Evolutionary conservation across 2,329 filamentous ascomycete genomes (phyloP).

Genomic region (Trichothecium sympodiale): DNA sequence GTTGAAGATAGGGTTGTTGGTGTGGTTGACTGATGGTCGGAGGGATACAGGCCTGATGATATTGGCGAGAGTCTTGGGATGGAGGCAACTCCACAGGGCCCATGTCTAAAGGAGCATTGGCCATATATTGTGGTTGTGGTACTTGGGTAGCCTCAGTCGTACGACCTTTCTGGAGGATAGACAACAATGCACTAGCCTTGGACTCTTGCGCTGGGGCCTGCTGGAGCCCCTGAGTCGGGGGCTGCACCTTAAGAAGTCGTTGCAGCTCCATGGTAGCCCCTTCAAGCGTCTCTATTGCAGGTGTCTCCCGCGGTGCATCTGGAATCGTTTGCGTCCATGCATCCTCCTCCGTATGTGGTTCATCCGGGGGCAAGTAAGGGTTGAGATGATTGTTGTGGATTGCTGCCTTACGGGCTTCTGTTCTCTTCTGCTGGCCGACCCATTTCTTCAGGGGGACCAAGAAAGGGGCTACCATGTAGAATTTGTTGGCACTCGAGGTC

Average conservation of each 20-base stretch:
- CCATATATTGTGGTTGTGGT: slow-evolving; percentile 16
- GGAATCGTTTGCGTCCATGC: slow-evolving; percentile 28
- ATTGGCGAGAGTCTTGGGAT: slow-evolving; percentile 47
- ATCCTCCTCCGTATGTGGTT: slow-evolving; percentile 53
- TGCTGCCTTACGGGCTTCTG: slow-evolving; percentile 39
- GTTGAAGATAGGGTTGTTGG: slow-evolving; percentile 17
- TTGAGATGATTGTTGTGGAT: slow-evolving; percentile 29
- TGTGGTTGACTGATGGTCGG: slow-evolving; percentile 17
- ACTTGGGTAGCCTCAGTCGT: slow-evolving; percentile 2
- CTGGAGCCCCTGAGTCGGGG: slow-evolving; percentile 38
- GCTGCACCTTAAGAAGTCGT: slow-evolving; percentile 43
- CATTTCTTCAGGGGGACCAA: slow-evolving; percentile 76
- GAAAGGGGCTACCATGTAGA: slow-evolving; percentile 97
- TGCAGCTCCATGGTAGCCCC: slow-evolving; percentile 42
- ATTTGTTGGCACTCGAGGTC: slow-evolving; percentile 64
- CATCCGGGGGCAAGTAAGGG: slow-evolving; percentile 33
- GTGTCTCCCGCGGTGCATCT: slow-evolving; percentile 16
- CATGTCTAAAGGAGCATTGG: slow-evolving; percentile 45
- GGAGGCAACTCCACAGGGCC: slow-evolving; percentile 35
- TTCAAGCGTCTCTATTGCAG: slow-evolving; percentile 33
- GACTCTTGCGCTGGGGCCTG: slow-evolving; percentile 20
- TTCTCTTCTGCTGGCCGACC: slow-evolving; percentile 75
- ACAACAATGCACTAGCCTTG: slow-evolving; percentile 41
- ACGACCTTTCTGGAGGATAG: slow-evolving; percentile 33
- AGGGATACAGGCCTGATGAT: slow-evolving; percentile 31